Conservation (phyloP, 139 green algal species). For the Diplosphaera chodatii region DNA sequence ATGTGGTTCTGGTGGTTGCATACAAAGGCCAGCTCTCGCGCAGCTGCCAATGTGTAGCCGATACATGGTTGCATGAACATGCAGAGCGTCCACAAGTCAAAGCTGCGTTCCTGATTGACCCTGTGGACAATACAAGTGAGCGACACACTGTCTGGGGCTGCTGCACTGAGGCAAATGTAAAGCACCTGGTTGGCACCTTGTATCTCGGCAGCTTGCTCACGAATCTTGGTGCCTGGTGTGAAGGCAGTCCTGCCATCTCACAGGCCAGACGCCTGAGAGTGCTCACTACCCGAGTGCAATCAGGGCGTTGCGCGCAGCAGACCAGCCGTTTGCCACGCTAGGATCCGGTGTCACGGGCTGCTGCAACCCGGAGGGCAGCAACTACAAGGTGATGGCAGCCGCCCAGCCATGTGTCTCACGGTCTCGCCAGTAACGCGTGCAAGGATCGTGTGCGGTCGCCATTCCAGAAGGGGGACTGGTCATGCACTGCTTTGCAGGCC, state of each 20-base stretch:
- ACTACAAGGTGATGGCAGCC: constrained; percentile 22
- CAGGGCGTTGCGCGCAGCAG: constrained; percentile 19
- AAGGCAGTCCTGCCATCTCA: too few relatives aligned
- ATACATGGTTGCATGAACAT: not conserved
- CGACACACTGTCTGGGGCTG: too few relatives aligned
- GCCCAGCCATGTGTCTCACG: too few relatives aligned
- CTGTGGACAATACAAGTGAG: constrained; percentile 38
- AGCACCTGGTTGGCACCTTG: not conserved
- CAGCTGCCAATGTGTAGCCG: not conserved
- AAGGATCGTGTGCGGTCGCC: too few relatives aligned
- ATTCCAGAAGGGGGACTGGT: too few relatives aligned
- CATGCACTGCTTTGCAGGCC: too few relatives aligned
- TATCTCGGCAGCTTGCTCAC: not conserved
- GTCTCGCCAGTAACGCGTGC: too few relatives aligned
- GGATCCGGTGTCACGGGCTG: constrained; percentile 27
- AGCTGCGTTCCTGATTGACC: constrained; percentile 55
- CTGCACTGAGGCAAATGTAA: not conserved
- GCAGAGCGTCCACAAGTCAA: constrained; percentile 9
- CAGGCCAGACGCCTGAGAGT: constrained; percentile 23
- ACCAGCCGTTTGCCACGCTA: constrained; percentile 25
- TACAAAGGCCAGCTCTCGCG: too few relatives aligned
- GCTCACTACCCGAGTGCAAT: constrained; percentile 31
- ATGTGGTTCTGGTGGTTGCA: too few relatives aligned
- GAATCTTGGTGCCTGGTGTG: not conserved
- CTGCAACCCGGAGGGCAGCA: constrained; percentile 45